Conservation (phyloP, 2,329 filamentous ascomycete species). For the Rutstroemia sp. region DNA sequence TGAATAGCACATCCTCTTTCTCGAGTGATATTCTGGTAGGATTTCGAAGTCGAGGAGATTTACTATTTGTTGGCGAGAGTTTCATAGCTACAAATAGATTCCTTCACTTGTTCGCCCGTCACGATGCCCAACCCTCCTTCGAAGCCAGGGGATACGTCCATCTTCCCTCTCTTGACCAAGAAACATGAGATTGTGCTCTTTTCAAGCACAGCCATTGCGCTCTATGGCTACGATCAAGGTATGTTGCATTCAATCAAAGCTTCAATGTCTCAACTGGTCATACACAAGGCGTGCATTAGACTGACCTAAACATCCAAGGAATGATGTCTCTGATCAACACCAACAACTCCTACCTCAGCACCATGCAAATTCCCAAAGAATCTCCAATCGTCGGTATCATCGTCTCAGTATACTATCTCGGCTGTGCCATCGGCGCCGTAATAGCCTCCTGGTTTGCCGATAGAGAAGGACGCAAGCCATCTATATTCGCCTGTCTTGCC, state of each 20-base stretch:
- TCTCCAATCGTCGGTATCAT: conserved; percentile 29
- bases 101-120: background rate
- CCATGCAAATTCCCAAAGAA: conserved; percentile 42
- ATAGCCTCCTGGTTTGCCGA: conserved; percentile 50
- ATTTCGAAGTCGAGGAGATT: no score
- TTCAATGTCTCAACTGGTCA: no score
- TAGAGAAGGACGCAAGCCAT: conserved; percentile 44
- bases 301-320: conserved; percentile 9
- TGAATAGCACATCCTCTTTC: no score
- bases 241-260: background rate
- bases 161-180: conserved; percentile 27
- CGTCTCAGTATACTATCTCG: conserved; percentile 55
- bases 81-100: background rate
- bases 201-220: conserved; percentile 35
- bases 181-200: conserved; percentile 32
- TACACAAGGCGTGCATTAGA: no score
- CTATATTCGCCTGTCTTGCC: conserved; percentile 47
- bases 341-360: conserved; percentile 42
- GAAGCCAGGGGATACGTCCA: conserved; percentile 15
- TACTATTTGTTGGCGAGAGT: background rate
- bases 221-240: conserved; percentile 86
- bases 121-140: conserved; percentile 30
- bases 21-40: no score
- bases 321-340: conserved; percentile 73
- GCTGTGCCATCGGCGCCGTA: conserved; percentile 50